Evolutionary conservation across 176 grass and related monocot species (phyloP), one percentile per base, ranked within the genome.

Genomic region (Thinopyrum elongatum): DNA sequence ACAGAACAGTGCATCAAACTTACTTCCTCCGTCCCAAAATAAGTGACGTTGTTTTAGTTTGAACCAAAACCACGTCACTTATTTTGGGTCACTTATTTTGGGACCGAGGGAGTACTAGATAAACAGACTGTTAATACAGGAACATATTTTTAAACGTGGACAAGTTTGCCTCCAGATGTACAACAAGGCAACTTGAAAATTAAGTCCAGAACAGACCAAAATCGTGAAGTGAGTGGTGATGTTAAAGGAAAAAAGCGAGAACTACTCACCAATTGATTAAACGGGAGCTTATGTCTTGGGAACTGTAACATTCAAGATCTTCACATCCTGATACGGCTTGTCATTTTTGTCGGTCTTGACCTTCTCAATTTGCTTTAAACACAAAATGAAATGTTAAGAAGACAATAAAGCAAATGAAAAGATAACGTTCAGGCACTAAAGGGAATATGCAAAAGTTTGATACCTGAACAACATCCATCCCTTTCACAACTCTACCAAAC

Each of bases 381-480:
- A 90, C 19, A 79, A 89, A 90, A 83, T 29, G 13, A 2, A 72
- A 35, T 70, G 76, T 85, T 87, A 88, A 42, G 27, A 78, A 80
- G 49, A 66, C n/a, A 74, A 67, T 19, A 22, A 53, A 82, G 4
- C 51, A 39, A 63, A 76, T 39, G 8, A 16, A 60, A 15, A 72
- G 7, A 71, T 14, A 82, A 75, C 10, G 34, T 28, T 73, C 25
- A 66, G 9, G 10, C 70, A 82, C 62, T 86, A 35, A 61, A 42
- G 51, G 71, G 35, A 44, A 60, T 57, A 74, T 23, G 23, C 33
- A 87, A 57, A 68, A 33, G 22, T 11, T 21, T 9, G 14, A 63
- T 85, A 96, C 97, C 97, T 99, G 97, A 87, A 99, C 97, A 87
- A 99, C 97, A 83, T 99, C 94, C 97, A 99, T 99, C 65, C 97